Evolutionary conservation across 2,329 filamentous ascomycete genomes (phyloP).

Genomic region (Trichoderma semiorbis): DNA sequence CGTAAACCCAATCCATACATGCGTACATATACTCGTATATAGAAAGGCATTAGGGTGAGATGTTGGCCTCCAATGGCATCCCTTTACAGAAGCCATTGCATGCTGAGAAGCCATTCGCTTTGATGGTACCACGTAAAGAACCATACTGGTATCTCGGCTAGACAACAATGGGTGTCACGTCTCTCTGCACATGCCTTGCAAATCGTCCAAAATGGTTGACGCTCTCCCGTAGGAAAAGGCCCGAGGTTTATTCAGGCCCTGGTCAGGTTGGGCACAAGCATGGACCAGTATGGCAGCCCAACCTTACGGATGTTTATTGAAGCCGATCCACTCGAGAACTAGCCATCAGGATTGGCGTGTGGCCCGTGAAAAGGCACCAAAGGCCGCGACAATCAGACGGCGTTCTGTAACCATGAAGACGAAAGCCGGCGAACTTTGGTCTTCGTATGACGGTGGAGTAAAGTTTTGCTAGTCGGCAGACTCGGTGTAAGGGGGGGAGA

Average conservation of each 20-base stretch:
- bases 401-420: background rate
- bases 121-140: background rate
- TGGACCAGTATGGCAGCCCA: conserved; percentile 8
- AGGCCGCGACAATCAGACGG: background rate
- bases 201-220: background rate
- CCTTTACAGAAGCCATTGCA: background rate
- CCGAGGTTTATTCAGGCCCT: conserved; percentile 2
- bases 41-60: background rate
- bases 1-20: background rate
- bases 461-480: background rate
- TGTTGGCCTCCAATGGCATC: background rate
- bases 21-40: background rate
- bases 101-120: background rate
- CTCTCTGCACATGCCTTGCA: background rate
- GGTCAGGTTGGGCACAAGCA: conserved; percentile 14
- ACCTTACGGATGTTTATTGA: background rate
- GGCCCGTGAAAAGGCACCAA: background rate
- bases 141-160: background rate
- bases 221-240: background rate
- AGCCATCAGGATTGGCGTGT: background rate
- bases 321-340: background rate
- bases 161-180: background rate
- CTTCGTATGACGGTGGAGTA: background rate
- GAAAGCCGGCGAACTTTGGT: background rate
- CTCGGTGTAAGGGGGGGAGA: background rate